Evolutionary conservation across 768 basidiomycete species (phyloP).

Genomic region (Collybiopsis luxurians): DNA sequence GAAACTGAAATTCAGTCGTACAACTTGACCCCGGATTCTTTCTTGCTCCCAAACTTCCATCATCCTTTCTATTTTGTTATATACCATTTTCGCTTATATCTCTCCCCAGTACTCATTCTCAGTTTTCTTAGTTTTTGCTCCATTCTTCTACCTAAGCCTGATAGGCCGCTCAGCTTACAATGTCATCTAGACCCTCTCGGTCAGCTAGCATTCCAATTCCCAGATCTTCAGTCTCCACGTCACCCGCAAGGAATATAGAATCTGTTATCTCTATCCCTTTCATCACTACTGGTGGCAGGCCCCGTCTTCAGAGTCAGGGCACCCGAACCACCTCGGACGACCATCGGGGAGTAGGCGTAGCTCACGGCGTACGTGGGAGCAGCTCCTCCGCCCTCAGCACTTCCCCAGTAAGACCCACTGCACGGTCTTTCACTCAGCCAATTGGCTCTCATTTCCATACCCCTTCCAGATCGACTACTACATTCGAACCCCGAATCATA

Average conservation of each 20-base stretch:
- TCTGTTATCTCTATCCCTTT: conserved; percentile 55
- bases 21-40: neutral
- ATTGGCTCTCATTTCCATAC: conserved; percentile 28
- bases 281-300: conserved; percentile 35
- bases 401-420: conserved; percentile 37
- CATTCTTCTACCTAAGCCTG: conserved; percentile 35
- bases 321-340: conserved; percentile 30
- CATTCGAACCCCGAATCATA: conserved; percentile 56
- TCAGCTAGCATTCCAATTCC: conserved; percentile 70
- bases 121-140: neutral
- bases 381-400: conserved; percentile 21
- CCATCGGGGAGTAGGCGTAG: conserved; percentile 30
- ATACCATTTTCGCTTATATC: neutral
- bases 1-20: neutral
- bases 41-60: conserved; percentile 1
- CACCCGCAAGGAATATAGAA: conserved; percentile 59
- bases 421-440: conserved; percentile 42
- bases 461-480: conserved; percentile 21
- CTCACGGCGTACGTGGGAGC: conserved; percentile 28
- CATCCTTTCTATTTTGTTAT: neutral
- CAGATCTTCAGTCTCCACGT: conserved; percentile 34
- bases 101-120: neutral
- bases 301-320: conserved; percentile 33
- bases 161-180: conserved; percentile 7
- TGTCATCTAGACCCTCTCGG: conserved; percentile 42